Base-by-base conservation (phyloP, 345 rosid genomes). In the Excoecaria cochinchinensis region DNA sequence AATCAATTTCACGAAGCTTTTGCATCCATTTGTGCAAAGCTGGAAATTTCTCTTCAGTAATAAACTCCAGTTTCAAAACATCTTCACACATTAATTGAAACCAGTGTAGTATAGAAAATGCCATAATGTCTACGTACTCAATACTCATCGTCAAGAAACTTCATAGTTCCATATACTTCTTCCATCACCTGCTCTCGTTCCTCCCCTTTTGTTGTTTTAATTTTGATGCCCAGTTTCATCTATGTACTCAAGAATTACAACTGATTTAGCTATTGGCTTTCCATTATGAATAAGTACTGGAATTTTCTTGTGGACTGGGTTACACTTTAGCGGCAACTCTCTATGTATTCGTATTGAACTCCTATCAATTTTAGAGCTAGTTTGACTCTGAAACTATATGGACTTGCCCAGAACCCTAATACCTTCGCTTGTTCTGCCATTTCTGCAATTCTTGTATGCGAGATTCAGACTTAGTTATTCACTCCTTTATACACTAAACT, bases 401-500 rank as follows among this genome's bases (percentile, higher is more conserved):
- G 55, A 46, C 70, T 67, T 44, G 53, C 70, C 70, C 70, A 67
- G 3, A 16, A n/a, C 0, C 70, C 70, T n/a, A 67, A 3, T 47
- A 67, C 19, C 55, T 46, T 67, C 56, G 46, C 70, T 67, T 67
- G 39, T 46, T 66, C 70, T 66, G 19, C 70, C 70, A 67, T 67
- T 67, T 67, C 21, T 61, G 31, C 31, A 31, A 8, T 8, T 25
- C 21, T 31, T 31, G 0, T 25, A 3, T 51, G 15, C 0, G 10
- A 51, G 55, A 51, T 51, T 8, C 16, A 48, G 52, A 48, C 14
- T 48, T 48, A 14, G 52, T 31, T 31, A 31, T 1, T 31, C 31
- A 31, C 31, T 31, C 31, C 1, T 31, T 0, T 31, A 31, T 31
- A n/a, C n/a, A n/a, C n/a, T 2, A 31, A 31, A 2, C 31, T 31